These are phyloP conservation scores for Tuber magnatum DNA, from an alignment of 495 filamentous ascomycete species.

Conservation along the genomic window DNA sequence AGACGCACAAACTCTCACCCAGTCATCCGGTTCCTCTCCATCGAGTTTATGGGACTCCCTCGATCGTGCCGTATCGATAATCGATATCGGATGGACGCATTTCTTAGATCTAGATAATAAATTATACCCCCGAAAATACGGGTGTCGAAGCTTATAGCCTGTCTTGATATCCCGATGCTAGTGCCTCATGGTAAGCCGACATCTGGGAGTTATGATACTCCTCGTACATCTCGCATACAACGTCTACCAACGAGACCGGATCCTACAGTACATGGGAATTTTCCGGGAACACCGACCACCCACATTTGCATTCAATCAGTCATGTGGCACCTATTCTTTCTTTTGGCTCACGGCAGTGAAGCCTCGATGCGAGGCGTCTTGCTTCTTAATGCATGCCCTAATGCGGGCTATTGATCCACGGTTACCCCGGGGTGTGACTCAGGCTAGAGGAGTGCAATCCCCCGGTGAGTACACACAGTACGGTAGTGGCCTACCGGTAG, in stretches of 20 bases:
- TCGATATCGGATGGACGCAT: neutral
- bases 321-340: neutral
- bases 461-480: too few species aligned
- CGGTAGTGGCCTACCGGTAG: neutral
- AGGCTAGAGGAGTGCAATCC: neutral
- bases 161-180: neutral
- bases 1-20: conserved; percentile 1
- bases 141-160: neutral
- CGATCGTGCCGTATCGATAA: neutral
- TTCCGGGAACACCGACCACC: neutral
- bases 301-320: neutral
- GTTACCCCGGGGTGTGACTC: neutral
- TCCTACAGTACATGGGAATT: neutral
- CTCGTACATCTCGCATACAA: neutral
- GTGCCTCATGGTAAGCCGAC: neutral
- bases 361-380: neutral
- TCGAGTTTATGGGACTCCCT: neutral
- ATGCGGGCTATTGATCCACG: neutral
- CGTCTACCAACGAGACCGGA: neutral
- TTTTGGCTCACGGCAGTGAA: neutral
- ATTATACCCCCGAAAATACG: neutral
- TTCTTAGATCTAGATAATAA: neutral
- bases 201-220: neutral
- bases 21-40: neutral
- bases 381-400: neutral